phyloP scores from a whole-genome alignment of 2,329 filamentous ascomycete species.

The Sordariomycetes sp. region DNA sequence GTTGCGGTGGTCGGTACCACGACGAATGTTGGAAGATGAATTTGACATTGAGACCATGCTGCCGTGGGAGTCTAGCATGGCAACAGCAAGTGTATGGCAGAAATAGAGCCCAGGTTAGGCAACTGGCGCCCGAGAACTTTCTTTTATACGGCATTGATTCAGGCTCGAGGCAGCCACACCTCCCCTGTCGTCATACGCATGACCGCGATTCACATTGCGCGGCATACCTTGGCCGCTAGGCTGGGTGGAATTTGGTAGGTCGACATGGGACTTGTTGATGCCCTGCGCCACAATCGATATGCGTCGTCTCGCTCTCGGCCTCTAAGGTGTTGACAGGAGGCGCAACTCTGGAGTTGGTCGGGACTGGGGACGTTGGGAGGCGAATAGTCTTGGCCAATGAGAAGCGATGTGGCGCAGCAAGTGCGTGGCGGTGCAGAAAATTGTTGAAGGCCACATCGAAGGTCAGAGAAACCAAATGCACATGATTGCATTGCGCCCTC shows the following conservation, averaged over 20 bases:
- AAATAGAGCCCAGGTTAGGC: neutral
- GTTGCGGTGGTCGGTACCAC: constrained; percentile 6
- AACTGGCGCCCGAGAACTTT: neutral
- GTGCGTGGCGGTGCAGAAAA: no score
- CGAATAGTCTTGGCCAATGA: neutral
- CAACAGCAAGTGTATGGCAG: neutral
- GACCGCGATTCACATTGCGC: neutral
- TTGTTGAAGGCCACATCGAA: no score
- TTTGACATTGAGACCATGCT: constrained; percentile 1
- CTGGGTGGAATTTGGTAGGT: neutral
- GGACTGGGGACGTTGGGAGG: neutral
- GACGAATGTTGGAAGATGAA: neutral
- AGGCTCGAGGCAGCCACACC: neutral
- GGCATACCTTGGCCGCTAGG: neutral
- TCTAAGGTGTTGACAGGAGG: neutral
- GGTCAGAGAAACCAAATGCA: no score
- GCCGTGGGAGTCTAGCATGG: constrained; percentile 2
- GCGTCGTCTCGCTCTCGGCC: constrained; percentile 1
- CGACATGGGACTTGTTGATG: neutral
- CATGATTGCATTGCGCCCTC: no score
- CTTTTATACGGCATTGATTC: no score
- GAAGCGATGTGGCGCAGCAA: neutral
- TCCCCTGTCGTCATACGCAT: neutral
- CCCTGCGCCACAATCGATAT: neutral
- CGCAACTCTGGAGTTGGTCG: neutral